Evolutionary conservation across 345 rosid species (phyloP), one percentile per base, ranked within the genome.

Genomic region (Salix brachista): DNA sequence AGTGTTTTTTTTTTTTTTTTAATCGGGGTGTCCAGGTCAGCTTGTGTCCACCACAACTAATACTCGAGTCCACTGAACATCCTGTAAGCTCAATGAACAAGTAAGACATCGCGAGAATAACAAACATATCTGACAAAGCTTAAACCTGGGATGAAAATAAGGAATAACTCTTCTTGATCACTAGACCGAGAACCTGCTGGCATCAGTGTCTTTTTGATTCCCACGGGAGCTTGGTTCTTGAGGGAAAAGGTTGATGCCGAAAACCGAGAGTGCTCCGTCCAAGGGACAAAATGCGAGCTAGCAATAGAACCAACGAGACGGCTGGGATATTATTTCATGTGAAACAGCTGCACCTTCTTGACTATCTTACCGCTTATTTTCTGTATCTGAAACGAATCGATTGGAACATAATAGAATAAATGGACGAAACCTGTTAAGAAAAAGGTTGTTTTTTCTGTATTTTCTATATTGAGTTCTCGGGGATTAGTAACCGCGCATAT

Each of bases 101-200:
- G 4, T 30, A 30, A 30, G 0, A 30, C 32, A 30, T 2, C 32
- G 0, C 4, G 0, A 30, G 4, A 2, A 30, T 30, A 2, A 30
- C 32, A 30, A 2, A 3, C 0, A 30, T 30, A 3, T 0, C 4
- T 3, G 4, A 30, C 4, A 30, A 30, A 30, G 0, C 32, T 3
- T 30, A 0, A 3, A 30, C 0, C 32, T 30, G 4, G 0, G 2
- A 30, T 30, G 0, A 3, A 3, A 30, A 3, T 30, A 30, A 30
- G 0, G 2, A 30, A 30, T 0, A 3, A 0, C 4, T 3, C 32
- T 30, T 30, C 0, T 30, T 30, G 4, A 30, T 0, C 32, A 0
- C 4, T 2, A 2, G 32, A 0, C 3, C 0, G 3, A 30, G 0
- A 30, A 0, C 32, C 32, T 30, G 4, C 4, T 3, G 32, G 32